These are phyloP conservation scores for Seiridium cupressi DNA, from an alignment of 2,329 filamentous ascomycete species.

Conservation along the genomic window DNA sequence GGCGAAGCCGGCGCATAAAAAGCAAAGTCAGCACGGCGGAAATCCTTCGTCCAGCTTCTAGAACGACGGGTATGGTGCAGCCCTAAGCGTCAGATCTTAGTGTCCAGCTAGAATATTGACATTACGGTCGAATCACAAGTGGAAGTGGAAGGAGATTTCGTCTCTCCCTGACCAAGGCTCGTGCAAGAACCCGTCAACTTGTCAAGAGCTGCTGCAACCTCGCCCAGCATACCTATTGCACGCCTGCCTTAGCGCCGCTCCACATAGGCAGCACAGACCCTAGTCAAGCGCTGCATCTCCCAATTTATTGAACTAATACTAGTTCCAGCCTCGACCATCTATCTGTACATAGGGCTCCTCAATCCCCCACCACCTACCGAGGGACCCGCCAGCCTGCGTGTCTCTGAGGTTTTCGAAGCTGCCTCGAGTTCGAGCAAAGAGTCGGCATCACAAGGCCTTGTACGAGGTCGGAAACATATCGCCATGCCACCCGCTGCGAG, in stretches of 20 bases:
- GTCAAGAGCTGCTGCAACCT: not conserved
- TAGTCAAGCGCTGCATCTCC: no score
- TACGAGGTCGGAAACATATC: not conserved
- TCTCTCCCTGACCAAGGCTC: no score
- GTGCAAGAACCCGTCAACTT: not conserved
- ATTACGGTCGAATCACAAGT: no score
- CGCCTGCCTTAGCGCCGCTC: not conserved
- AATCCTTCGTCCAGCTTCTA: no score
- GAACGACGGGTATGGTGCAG: no score
- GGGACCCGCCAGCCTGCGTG: not conserved
- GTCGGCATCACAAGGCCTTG: not conserved
- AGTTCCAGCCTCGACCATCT: not conserved
- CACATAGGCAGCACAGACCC: slow-evolving; percentile 1
- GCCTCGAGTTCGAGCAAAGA: not conserved
- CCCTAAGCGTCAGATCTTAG: no score
- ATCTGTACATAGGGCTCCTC: not conserved
- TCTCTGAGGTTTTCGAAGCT: not conserved
- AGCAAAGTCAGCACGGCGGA: no score
- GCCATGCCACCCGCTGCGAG: slow-evolving; percentile 8
- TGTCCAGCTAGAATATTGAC: no score
- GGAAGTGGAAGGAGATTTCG: no score
- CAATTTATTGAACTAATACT: not conserved
- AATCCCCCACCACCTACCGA: not conserved
- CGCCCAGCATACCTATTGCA: not conserved
- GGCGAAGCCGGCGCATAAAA: no score